Conservation (phyloP, 2,329 filamentous ascomycete species). For the Hypoxylon rubiginosum region DNA sequence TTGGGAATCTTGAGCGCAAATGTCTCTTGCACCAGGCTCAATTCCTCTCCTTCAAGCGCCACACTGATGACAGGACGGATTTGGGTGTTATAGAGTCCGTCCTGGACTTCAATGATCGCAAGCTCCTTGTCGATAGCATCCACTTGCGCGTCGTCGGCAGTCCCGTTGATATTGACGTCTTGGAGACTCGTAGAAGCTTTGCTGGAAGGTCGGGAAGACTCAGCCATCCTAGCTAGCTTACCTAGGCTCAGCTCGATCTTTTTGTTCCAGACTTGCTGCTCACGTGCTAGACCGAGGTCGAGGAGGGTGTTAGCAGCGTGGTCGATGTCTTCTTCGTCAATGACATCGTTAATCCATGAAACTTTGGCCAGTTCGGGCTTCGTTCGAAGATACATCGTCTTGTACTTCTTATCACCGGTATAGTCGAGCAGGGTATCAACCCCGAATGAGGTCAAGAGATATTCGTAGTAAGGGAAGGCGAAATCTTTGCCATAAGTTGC, state of each 20-base stretch:
- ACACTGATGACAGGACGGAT: conserved; percentile 75
- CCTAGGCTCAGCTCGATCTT: conserved; percentile 92
- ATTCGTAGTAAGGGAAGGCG: conserved; percentile 83
- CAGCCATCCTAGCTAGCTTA: conserved; percentile 82
- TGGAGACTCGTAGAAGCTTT: conserved; percentile 49
- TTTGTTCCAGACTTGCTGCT: conserved; percentile 90
- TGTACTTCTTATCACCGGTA: conserved; percentile 75
- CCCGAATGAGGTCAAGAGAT: conserved; percentile 76
- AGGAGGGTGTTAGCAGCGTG: conserved; percentile 80
- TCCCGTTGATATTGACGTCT: conserved; percentile 44
- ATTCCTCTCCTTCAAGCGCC: conserved; percentile 84
- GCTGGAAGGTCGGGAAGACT: conserved; percentile 56
- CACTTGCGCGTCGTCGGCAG: conserved; percentile 52
- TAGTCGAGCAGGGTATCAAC: conserved; percentile 79
- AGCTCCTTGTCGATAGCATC: conserved; percentile 73
- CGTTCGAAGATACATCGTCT: conserved; percentile 83
- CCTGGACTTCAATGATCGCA: conserved; percentile 82
- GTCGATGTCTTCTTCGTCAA: conserved; percentile 79
- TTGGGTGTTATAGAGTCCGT: conserved; percentile 76
- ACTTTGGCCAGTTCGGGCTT: conserved; percentile 80
- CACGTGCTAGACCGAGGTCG: conserved; percentile 76
- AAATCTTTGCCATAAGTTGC: conserved; percentile 75
- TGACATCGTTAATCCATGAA: conserved; percentile 94
- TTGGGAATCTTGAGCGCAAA: conserved; percentile 69
- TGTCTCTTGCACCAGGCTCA: conserved; percentile 80